Percentiles rank a stretch among this genome's conserved stretches.
Evolutionary conservation across 2,329 filamentous ascomycete genomes (phyloP).

Genomic region (Xylaria sp.): DNA sequence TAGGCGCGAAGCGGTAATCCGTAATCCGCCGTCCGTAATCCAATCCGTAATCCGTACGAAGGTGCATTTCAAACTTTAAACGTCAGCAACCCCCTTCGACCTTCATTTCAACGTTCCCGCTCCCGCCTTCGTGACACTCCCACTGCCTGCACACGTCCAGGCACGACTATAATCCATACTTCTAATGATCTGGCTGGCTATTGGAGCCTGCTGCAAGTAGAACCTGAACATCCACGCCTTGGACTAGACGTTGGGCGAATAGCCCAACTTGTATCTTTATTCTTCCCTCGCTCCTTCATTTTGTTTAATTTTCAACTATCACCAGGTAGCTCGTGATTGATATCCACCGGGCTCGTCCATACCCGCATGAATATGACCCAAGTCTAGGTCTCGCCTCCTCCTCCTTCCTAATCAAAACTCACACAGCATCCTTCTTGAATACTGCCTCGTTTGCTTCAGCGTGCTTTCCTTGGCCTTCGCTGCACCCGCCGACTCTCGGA

Average conservation of each 20-base stretch:
- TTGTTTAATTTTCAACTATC: background rate
- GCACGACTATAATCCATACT: background rate
- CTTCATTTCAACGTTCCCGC: background rate
- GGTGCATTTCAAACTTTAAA: background rate
- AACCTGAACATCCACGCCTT: background rate
- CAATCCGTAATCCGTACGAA: background rate
- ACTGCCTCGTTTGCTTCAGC: background rate
- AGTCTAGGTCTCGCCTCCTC: background rate
- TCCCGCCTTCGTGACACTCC: background rate
- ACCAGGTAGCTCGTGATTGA: background rate
- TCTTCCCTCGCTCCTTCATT: background rate
- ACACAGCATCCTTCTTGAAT: constrained; percentile 32
- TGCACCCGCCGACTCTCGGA: background rate
- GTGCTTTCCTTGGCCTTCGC: background rate
- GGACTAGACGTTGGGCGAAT: background rate
- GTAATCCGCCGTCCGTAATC: no score
- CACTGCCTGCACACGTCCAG: background rate
- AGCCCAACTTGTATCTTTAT: background rate
- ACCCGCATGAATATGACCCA: background rate
- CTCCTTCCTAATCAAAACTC: background rate
- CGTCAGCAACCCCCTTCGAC: background rate
- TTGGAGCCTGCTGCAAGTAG: background rate
- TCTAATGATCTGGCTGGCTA: background rate
- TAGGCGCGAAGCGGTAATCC: no score
- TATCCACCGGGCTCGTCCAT: background rate